Base-by-base conservation (phyloP, 1,139 yeast genomes). In the Suhomyces anneliseae region DNA sequence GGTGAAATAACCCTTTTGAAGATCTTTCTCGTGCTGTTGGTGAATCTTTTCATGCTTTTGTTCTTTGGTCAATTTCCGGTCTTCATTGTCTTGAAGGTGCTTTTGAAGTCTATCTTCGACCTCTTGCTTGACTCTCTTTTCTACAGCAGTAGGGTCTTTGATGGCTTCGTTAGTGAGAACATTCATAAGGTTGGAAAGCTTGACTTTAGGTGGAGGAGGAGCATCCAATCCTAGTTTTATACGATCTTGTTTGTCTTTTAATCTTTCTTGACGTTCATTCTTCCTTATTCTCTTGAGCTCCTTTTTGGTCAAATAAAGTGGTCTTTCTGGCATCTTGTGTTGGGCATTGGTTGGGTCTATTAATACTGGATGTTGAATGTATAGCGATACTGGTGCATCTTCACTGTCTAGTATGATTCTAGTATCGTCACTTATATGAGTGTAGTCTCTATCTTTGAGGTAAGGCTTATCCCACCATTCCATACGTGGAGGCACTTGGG, bases 121-220 rank as follows among this genome's bases (percentile, higher is more conserved):
- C 52, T 92, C 95, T 36, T 71, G 66, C 42, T 81, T 73, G 0
- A 95, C 97, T 46, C 75, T 67, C 62, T 76, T 74, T 60, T 93
- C 99, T 55, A 92, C 85, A 5, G 82, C 82, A 0, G 99, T 93
- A 0, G 99, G 99, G 60, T 93, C 96, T 51, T 79, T 76, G 40
- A 90, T 85, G n/a, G 95, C 89, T 51, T 88, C 95, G 59, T 89
- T 85, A 3, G 97, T 88, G 42, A 86, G 72, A 0, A 90, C 96
- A 55, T 80, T 85, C 90, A 89, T 87, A 62, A 92, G 75, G 61
- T 92, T 93, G 39, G 85, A 81, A 44, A 90, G 70, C 57, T 85
- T 89, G 31, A 92, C 89, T 64, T 92, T 93, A 2, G 97, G 96
- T 7, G 87, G 86, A 0, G 97, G 97, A 2, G 96, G 87, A 0